These are phyloP conservation scores for Botrytis medusae DNA, from an alignment of 2,329 filamentous ascomycete genomes.

Conservation along the genomic window DNA sequence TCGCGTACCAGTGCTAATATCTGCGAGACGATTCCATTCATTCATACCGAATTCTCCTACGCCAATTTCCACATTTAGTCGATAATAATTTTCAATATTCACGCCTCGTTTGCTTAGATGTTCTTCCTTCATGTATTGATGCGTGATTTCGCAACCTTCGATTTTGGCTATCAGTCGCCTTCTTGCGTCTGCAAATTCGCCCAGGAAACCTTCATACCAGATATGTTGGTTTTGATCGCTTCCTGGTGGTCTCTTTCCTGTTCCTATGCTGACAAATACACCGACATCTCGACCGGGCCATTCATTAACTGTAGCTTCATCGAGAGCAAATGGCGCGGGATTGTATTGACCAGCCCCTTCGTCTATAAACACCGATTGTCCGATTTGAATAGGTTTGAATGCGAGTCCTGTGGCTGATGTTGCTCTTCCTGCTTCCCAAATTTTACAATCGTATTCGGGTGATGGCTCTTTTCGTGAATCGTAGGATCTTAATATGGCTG, in stretches of 20 bases:
- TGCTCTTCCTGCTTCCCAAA: slow-evolving; percentile 96
- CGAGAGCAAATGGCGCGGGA: slow-evolving; percentile 77
- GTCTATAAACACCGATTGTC: slow-evolving; percentile 91
- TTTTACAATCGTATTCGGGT: slow-evolving; percentile 88
- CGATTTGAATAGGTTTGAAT: slow-evolving; percentile 93
- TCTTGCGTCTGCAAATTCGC: slow-evolving; percentile 88
- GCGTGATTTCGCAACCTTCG: slow-evolving; percentile 89
- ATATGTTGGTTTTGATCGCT: slow-evolving; percentile 70
- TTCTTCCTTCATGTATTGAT: slow-evolving; percentile 80
- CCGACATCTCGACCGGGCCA: slow-evolving; percentile 94
- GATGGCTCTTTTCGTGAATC: slow-evolving; percentile 90
- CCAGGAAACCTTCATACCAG: slow-evolving; percentile 94
- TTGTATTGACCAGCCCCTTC: slow-evolving; percentile 92
- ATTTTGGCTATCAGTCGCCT: slow-evolving; percentile 85
- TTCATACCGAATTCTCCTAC: slow-evolving; percentile 99
- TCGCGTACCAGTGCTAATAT: slow-evolving; percentile 90
- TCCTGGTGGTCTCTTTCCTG: slow-evolving; percentile 74
- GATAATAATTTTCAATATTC: slow-evolving; percentile 87
- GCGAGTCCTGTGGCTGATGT: slow-evolving; percentile 87
- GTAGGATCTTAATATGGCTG: slow-evolving; percentile 84
- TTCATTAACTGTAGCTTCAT: slow-evolving; percentile 89
- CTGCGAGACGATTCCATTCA: slow-evolving; percentile 90
- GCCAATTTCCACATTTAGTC: slow-evolving; percentile 94
- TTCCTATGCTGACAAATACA: slow-evolving; percentile 91
- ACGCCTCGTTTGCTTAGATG: slow-evolving; percentile 76